Percentiles rank a stretch among this genome's conserved stretches.
phyloP scores from a whole-genome alignment of 768 basidiomycete genomes.

The Dioszegia crocea region DNA sequence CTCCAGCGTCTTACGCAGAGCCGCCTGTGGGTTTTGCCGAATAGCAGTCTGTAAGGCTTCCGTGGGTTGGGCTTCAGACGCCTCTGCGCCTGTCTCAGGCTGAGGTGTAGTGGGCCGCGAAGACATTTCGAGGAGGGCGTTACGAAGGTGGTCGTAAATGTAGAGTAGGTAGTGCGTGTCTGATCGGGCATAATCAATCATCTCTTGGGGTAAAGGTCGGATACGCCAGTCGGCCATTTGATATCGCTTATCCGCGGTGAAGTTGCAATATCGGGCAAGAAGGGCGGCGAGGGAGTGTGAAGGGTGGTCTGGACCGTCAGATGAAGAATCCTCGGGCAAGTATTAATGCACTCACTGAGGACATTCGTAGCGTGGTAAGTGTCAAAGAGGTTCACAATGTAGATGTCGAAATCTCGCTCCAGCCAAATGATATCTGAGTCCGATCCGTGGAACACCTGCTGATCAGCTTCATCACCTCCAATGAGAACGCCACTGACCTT shows the following conservation, averaged over 20 bases:
- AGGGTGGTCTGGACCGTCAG: slow-evolving; percentile 61
- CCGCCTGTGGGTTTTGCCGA: slow-evolving; percentile 51
- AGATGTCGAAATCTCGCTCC: slow-evolving; percentile 90
- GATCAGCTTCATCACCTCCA: not conserved
- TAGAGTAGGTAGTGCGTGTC: slow-evolving; percentile 94
- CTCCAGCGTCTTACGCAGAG: slow-evolving; percentile 63
- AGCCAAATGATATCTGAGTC: slow-evolving; percentile 93
- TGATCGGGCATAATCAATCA: slow-evolving; percentile 87
- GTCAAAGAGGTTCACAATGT: slow-evolving; percentile 93
- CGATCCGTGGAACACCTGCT: slow-evolving; percentile 87
- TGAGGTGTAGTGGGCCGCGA: slow-evolving; percentile 28
- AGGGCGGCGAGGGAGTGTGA: slow-evolving; percentile 78
- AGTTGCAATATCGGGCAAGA: slow-evolving; percentile 83
- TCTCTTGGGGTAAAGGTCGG: slow-evolving; percentile 76
- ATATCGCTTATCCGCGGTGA: slow-evolving; percentile 87
- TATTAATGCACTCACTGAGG: slow-evolving; percentile 57
- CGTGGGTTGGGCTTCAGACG: not conserved
- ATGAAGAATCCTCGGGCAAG: not conserved
- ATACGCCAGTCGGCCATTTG: slow-evolving; percentile 98
- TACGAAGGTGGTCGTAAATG: slow-evolving; percentile 85
- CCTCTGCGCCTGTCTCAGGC: slow-evolving; percentile 37
- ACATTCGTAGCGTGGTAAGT: slow-evolving; percentile 90
- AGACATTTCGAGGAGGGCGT: slow-evolving; percentile 62
- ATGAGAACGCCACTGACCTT: too few species aligned
- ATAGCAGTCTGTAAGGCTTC: slow-evolving; percentile 45